Conservation (phyloP, 495 filamentous ascomycete species). For the Xylaria sp. region DNA sequence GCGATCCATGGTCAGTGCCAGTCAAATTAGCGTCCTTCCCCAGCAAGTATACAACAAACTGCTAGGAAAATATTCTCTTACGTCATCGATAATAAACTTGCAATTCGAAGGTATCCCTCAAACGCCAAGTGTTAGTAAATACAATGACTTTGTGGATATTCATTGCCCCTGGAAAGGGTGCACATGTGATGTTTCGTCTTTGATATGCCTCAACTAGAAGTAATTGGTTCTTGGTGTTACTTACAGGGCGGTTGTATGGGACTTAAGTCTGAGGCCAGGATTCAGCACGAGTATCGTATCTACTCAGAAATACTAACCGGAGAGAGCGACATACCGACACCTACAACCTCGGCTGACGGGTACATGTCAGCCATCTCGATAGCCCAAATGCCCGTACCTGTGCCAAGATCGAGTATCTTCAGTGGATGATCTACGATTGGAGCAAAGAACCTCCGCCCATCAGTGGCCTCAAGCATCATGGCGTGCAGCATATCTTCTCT, state of each 20-base stretch:
- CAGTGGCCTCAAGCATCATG: slow-evolving; percentile 57
- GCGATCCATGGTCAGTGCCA: background rate
- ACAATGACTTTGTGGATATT: background rate
- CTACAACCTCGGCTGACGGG: slow-evolving; percentile 61
- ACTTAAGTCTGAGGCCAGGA: slow-evolving; percentile 61
- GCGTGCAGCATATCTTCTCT: slow-evolving; percentile 61
- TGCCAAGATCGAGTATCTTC: slow-evolving; percentile 67
- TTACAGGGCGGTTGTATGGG: slow-evolving; percentile 61
- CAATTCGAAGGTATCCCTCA: slow-evolving; percentile 61
- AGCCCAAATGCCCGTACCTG: slow-evolving; percentile 67
- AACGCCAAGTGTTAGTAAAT: background rate
- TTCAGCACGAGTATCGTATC: slow-evolving; percentile 37
- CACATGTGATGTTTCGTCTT: background rate
- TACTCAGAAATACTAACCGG: background rate
- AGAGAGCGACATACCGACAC: slow-evolving; percentile 45
- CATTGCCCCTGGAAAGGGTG: background rate
- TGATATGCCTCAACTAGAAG: background rate
- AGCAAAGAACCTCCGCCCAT: slow-evolving; percentile 58
- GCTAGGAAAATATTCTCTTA: slow-evolving; percentile 30
- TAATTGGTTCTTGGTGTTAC: background rate
- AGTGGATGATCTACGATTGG: slow-evolving; percentile 55
- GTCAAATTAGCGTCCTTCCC: background rate
- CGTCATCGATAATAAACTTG: slow-evolving; percentile 67
- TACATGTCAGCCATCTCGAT: slow-evolving; percentile 58
- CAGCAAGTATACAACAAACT: background rate